Evolutionary conservation across 805 yeast genomes (phyloP).

Genomic region (Pichia paraexigua): DNA sequence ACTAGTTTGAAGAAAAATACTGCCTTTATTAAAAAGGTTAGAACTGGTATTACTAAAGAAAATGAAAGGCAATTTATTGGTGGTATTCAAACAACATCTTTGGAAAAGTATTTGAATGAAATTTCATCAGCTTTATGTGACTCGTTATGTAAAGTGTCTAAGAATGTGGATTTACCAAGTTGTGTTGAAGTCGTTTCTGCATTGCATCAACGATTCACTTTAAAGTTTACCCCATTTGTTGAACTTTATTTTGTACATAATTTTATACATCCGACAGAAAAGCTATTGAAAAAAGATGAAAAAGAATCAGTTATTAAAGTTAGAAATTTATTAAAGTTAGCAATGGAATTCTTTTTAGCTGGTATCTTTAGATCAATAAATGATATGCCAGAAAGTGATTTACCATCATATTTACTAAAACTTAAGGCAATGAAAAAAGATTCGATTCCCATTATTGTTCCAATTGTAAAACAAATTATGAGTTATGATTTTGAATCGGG

Average conservation of each 20-base stretch:
- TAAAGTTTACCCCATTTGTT: conserved; percentile 43
- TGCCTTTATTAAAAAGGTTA: conserved; percentile 65
- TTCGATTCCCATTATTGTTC: conserved; percentile 27
- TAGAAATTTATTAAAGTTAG: conserved; percentile 39
- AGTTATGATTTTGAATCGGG: conserved; percentile 29
- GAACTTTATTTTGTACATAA: conserved; percentile 35
- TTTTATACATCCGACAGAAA: conserved; percentile 29
- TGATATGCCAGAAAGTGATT: conserved; percentile 32
- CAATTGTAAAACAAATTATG: conserved; percentile 37
- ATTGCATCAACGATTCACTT: conserved; percentile 66
- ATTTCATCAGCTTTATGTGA: conserved; percentile 55
- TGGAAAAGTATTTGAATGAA: conserved; percentile 72
- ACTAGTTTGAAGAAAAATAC: conserved; percentile 77
- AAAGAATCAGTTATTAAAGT: conserved; percentile 33
- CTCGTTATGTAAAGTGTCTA: conserved; percentile 44
- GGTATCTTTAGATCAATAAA: conserved; percentile 45
- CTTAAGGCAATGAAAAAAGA: conserved; percentile 23
- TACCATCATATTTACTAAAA: conserved; percentile 38
- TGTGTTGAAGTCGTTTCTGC: conserved; percentile 62
- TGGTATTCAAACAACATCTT: conserved; percentile 54
- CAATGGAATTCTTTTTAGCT: conserved; percentile 50
- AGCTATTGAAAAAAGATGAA: conserved; percentile 37
- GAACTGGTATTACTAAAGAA: conserved; percentile 49
- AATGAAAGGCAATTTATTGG: conserved; percentile 39
- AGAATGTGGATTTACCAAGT: conserved; percentile 51